Conservation (phyloP, 257 asterid genomes). For the Paulownia fortunei region DNA sequence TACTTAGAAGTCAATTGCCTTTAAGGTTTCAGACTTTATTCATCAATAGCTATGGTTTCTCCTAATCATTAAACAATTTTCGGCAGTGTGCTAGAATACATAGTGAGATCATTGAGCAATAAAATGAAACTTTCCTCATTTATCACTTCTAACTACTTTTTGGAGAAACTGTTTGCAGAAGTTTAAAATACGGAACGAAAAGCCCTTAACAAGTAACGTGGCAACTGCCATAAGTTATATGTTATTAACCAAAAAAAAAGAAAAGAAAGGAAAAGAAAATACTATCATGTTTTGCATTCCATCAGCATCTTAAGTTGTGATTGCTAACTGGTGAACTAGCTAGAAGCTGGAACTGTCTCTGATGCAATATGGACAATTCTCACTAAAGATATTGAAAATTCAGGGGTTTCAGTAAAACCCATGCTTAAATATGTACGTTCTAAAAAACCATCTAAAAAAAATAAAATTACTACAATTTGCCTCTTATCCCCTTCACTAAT, state of each 20-base stretch:
- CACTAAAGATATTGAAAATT: background rate
- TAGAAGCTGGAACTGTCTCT: background rate
- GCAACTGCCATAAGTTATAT: background rate
- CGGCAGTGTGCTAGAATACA: background rate
- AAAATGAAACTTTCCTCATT: constrained; percentile 11
- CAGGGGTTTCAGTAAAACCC: background rate
- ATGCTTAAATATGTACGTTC: background rate
- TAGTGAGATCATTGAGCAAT: background rate
- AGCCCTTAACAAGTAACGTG: background rate
- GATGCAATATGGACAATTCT: background rate
- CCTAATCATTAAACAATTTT: background rate
- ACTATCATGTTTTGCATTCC: background rate
- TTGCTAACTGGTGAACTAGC: constrained; percentile 22
- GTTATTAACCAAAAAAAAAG: background rate
- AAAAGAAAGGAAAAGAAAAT: no score
- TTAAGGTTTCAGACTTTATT: constrained; percentile 4
- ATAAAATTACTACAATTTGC: background rate
- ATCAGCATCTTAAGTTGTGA: constrained; percentile 19
- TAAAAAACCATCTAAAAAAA: background rate
- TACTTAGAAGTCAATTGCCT: background rate
- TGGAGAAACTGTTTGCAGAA: constrained; percentile 1
- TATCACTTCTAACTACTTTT: background rate
- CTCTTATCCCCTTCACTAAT: constrained; percentile 6
- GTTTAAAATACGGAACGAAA: background rate
- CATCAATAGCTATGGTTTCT: constrained; percentile 1